Conservation (phyloP, 225 moss, liverwort and hornwort species). For the Rhytidiadelphus loreus region DNA sequence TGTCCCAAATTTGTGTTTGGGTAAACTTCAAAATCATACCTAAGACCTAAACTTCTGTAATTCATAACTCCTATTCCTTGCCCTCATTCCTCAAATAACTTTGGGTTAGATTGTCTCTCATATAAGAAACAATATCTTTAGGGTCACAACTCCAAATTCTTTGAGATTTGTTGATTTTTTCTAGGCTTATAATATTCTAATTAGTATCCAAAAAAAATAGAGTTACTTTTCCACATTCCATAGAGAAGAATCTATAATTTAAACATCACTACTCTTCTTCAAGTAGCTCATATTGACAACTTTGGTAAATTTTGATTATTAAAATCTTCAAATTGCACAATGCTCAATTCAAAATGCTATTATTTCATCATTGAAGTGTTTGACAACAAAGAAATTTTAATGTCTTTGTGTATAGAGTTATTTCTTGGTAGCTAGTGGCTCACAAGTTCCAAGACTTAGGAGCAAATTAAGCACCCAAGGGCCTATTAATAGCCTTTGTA, state of each 20-base stretch:
- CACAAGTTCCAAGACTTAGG: no score
- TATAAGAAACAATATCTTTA: not conserved
- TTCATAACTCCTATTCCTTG: not conserved
- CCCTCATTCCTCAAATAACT: not conserved
- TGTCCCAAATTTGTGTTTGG: not conserved
- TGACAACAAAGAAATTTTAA: no score
- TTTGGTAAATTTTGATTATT: not conserved
- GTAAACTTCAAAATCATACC: not conserved
- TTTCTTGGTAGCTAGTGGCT: no score
- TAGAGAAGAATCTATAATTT: not conserved
- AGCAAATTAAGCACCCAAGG: no score
- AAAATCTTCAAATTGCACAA: no score
- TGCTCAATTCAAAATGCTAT: no score
- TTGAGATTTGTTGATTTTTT: not conserved
- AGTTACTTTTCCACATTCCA: accelerated
- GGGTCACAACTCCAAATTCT: not conserved
- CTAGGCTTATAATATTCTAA: not conserved
- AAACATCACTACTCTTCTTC: not conserved
- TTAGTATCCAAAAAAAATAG: no score
- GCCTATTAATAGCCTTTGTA: no score
- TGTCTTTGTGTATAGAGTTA: no score
- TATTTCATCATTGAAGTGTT: no score
- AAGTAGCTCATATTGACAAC: not conserved
- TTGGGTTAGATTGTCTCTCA: no score
- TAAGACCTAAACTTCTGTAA: not conserved